Evolutionary conservation across 768 basidiomycete genomes (phyloP).

Genomic region (Leucosporidium scottii): DNA sequence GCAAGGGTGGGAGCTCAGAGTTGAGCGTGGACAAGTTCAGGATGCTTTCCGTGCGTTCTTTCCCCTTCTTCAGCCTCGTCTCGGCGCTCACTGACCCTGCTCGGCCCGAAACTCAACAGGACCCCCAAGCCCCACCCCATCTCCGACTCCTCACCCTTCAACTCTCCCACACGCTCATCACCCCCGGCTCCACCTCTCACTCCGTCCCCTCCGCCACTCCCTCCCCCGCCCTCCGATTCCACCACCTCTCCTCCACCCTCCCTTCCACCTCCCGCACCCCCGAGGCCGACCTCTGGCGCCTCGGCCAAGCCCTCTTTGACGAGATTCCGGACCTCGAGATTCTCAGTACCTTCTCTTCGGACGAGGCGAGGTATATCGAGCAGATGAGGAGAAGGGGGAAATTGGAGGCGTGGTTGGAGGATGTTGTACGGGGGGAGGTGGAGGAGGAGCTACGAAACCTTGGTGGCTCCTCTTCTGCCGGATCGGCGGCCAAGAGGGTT

Average conservation of each 20-base stretch:
- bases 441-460: slow-evolving; percentile 54
- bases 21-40: slow-evolving; percentile 10
- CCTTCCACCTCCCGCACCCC: slow-evolving; percentile 59
- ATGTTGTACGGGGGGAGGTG: slow-evolving; percentile 60
- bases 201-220: slow-evolving; percentile 64
- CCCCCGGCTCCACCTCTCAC: slow-evolving; percentile 67
- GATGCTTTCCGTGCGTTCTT: background rate
- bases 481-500: slow-evolving; percentile 42
- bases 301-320: slow-evolving; percentile 84
- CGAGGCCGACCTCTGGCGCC: slow-evolving; percentile 76
- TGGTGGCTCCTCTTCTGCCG: background rate
- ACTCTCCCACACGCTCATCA: slow-evolving; percentile 55
- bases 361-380: background rate
- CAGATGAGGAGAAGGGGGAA: slow-evolving; percentile 67
- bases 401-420: slow-evolving; percentile 76
- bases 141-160: slow-evolving; percentile 66
- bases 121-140: slow-evolving; percentile 42
- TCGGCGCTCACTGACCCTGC: background rate
- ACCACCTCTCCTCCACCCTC: slow-evolving; percentile 67
- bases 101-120: background rate
- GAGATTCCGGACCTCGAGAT: slow-evolving; percentile 59
- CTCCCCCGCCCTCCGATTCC: slow-evolving; percentile 66
- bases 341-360: background rate
- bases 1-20: slow-evolving; percentile 58
- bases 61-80: background rate